Evolutionary conservation across 352 stramenopile genomes (phyloP), one percentile per base, ranked within the genome.

Genomic region (Aphanomyces cochlioides): DNA sequence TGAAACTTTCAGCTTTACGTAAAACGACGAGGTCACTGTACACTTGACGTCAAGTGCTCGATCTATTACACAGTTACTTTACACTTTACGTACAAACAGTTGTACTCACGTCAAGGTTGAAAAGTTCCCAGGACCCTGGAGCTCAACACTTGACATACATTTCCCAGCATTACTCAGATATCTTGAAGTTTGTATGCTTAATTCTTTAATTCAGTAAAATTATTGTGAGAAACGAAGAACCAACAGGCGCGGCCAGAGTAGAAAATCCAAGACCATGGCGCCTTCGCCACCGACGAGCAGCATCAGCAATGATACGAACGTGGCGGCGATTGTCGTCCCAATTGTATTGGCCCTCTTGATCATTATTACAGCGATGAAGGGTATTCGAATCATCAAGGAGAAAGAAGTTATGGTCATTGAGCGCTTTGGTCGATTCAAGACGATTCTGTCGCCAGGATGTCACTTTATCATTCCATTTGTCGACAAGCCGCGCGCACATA

Each of bases 371-470:
- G 38, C 75, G 10, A 54, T 19, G 8, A 64, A 73, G 37, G 43
- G 70, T 47, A 57, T 78, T 47, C 48, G 54, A 1, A 75, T 75
- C 53, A 59, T 78, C 28, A 74, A 75, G 61, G 75, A 79, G 54
- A 78, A 76, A 59, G 66, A 80, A 66, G 50, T 64, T 4, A 64
- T 80, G 21, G 73, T 80, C 56, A 65, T 80, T 17, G 75, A 80
- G 60, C 63, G 74, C 28, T 67, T 77, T 47, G 75, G 75, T n/a
- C 56, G 50, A 8, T 80, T 75, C 63, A 15, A 72, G 19, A 70
- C 28, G 12, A 53, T 66, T 13, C 38, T 79, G 19, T 38, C 47
- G 57, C 43, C 75, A 10, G 75, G 75, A n/a, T 66, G 63, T 21
- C 72, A 80, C 41, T 79, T 70, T 38, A 67, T 77, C 21, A 70